These are phyloP conservation scores for Tricholoma furcatifolium DNA, from an alignment of 768 basidiomycete genomes.

Conservation along the genomic window DNA sequence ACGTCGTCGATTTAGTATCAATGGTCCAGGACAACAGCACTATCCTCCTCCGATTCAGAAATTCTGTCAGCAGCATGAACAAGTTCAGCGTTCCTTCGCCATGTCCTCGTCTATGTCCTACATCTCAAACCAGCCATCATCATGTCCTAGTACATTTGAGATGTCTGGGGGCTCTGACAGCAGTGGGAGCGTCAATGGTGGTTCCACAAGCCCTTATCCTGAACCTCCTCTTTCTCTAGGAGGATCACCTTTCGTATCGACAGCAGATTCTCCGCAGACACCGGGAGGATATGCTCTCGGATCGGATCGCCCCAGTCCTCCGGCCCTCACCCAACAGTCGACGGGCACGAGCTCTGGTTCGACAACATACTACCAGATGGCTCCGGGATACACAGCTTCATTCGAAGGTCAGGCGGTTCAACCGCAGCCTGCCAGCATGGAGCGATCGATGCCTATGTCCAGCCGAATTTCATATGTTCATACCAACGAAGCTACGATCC, in stretches of 20 bases:
- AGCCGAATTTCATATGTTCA: not conserved
- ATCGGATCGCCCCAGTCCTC: slow-evolving; percentile 24
- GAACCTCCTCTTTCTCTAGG: slow-evolving; percentile 25
- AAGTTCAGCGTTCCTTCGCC: slow-evolving; percentile 10
- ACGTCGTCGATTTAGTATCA: slow-evolving; percentile 19
- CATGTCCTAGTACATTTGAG: slow-evolving; percentile 22
- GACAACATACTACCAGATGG: slow-evolving; percentile 19
- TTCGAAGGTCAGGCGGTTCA: slow-evolving; percentile 14
- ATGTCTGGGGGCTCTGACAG: slow-evolving; percentile 17
- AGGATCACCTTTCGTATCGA: slow-evolving; percentile 29
- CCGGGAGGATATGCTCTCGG: slow-evolving; percentile 22
- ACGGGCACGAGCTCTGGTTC: slow-evolving; percentile 15
- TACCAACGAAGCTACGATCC: not conserved
- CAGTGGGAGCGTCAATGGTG: not conserved
- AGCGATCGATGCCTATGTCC: slow-evolving; percentile 10
- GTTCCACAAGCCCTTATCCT: slow-evolving; percentile 26
- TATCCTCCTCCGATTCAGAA: too few species aligned
- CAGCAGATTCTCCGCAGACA: slow-evolving; percentile 24
- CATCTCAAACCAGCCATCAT: slow-evolving; percentile 12
- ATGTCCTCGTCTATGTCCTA: slow-evolving; percentile 6
- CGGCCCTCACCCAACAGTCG: slow-evolving; percentile 21
- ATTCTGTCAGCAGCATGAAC: slow-evolving; percentile 17
- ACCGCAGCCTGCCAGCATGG: slow-evolving; percentile 12
- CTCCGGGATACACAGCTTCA: slow-evolving; percentile 14
- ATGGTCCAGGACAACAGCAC: slow-evolving; percentile 16